Base-by-base conservation (phyloP, 2,329 filamentous ascomycete genomes). In the Neonectria magnoliae region DNA sequence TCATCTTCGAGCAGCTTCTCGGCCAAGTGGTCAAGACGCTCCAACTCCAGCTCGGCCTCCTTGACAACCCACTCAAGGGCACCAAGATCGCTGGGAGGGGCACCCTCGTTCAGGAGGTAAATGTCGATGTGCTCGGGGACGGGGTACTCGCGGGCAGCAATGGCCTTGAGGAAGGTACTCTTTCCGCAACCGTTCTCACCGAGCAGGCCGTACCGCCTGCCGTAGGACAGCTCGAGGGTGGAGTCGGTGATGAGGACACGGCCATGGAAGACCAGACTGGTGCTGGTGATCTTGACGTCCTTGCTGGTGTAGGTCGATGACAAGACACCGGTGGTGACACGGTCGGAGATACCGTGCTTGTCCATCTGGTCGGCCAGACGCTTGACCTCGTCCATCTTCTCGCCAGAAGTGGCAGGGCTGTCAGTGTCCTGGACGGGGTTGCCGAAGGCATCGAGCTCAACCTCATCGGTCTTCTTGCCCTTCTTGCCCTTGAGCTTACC, bases 151-250 rank as follows among this genome's bases (percentile, higher is more conserved):
- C 96, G 92, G 77, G 90, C 91, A 75, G 92, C 91, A 79, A 99
- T 97, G 72, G 96, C 89, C 85, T 98, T 98, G 78, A 99, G 88
- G 36, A 99, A 83, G n/a, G 96, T 99, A 70, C 93, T 97, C 88
- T 99, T 99, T 81, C 96, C 96, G 82, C 96, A 99, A 71, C 96
- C 96, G 91, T 99, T 99, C 88, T 99, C 96, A 77, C 96, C 96
- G 70, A 99, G 85, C 63, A 99, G 86, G 80, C 96, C 96, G 80
- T 99, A 99, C 76, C 96, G 90, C 76, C 94, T 92, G 71, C 92
- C 94, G 79, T 93, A 96, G 79, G 92, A 95, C 76, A 99, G 87
- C 82, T 99, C 97, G 80, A 99, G 87, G 55, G 91, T 97, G 69
- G 93, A 93, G 82, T 99, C 96, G 78, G 91, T 95, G 83, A 99